phyloP scores from a whole-genome alignment of 768 basidiomycete species.

The Lactarius evosmus region DNA sequence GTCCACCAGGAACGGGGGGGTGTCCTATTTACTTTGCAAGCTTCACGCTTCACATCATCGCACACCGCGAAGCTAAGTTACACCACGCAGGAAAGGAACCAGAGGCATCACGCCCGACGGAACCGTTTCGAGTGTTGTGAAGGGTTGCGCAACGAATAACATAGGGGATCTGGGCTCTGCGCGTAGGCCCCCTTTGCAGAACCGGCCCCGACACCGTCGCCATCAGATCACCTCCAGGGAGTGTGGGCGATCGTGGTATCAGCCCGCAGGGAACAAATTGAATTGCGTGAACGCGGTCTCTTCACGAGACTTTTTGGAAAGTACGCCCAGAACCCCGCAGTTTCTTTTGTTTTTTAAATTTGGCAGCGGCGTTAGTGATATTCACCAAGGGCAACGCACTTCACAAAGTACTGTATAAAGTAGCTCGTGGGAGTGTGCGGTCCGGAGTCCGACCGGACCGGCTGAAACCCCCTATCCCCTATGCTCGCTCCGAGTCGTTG shows the following conservation, averaged over 20 bases:
- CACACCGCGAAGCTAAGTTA: neutral
- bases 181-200: neutral
- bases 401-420: too few species aligned
- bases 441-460: neutral
- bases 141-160: neutral
- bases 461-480: too few species aligned
- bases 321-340: neutral
- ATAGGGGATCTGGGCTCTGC: neutral
- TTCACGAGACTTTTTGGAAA: neutral
- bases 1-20: neutral
- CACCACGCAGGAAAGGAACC: neutral
- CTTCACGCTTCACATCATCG: neutral
- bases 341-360: neutral
- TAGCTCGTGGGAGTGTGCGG: too few species aligned
- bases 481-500: too few species aligned
- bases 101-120: neutral
- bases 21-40: neutral
- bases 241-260: neutral
- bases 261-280: neutral
- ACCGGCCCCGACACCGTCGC: neutral
- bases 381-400: too few species aligned
- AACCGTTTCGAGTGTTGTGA: neutral
- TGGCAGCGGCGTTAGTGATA: neutral
- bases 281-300: neutral
- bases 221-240: neutral